Base-by-base conservation (phyloP, 257 asterid species). In the Cruciata laevipes region DNA sequence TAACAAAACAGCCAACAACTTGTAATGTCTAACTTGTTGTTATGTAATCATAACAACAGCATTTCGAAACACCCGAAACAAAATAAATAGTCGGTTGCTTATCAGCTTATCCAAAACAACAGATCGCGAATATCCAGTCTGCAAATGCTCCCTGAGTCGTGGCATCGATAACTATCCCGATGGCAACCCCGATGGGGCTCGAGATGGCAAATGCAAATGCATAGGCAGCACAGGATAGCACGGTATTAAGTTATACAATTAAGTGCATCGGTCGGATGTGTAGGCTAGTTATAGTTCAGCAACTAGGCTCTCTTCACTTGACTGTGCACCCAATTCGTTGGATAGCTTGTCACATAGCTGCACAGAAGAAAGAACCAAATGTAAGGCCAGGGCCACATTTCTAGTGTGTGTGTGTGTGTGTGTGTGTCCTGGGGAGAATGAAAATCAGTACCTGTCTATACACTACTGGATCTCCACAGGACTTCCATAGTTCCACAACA, bases 141-240 rank as follows among this genome's bases (percentile, higher is more conserved):
- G 98, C 96, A n/a, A n/a, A n/a, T n/a, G n/a, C n/a, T n/a, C n/a
- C n/a, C n/a, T n/a, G 87, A 7, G 92, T 85, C 6, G 94, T 84
- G 32, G 94, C 85, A 32, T 91, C 98, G 1, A 91, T 91, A 67
- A 85, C 63, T 56, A 91, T 89, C 61, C 98, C 96, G 1, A 91
- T 84, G 77, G 90, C 95, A 7, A 89, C 83, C 0, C 98, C 98
- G 1, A 87, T 17, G 0, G 98, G 98, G 75, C 86, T 87, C 0
- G 98, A 91, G 14, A 91, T 87, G 24, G 96, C 98, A 20, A 91
- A 91, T 6, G 91, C 91, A 61, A 91, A 91, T 7, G 98, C 88
- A 35, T 87, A 91, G 8, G 88, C 84, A 5, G 68, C 86, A n/a
- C 82, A 81, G 0, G 96, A 89, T 6, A 91, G 73, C 40, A 91